These are phyloP conservation scores for Vickermania spadyakhi DNA, from an alignment of 208 protist genomes.

Conservation along the genomic window DNA sequence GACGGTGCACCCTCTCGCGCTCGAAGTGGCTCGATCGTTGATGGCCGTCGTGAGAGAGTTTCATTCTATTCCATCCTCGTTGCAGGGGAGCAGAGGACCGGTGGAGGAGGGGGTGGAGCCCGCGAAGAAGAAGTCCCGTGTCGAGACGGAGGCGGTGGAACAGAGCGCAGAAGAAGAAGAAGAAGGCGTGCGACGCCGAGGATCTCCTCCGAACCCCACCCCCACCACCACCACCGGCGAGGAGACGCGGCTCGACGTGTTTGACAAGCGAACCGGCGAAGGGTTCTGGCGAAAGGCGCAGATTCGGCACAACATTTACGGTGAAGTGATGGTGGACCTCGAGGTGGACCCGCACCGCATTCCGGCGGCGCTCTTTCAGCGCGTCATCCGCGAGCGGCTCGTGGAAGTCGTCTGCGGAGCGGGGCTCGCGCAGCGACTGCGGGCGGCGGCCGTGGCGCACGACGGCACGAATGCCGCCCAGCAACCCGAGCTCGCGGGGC, in stretches of 20 bases:
- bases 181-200: not conserved
- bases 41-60: conserved; percentile 27
- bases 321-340: conserved; percentile 78
- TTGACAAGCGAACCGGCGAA: conserved; percentile 59
- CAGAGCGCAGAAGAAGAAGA: conserved; percentile 13
- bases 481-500: not conserved
- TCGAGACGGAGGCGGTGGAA: conserved; percentile 41
- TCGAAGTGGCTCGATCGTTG: conserved; percentile 33
- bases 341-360: conserved; percentile 43
- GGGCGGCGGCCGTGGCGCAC: not conserved
- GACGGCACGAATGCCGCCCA: not conserved
- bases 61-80: too few species aligned
- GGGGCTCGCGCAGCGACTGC: conserved; percentile 13
- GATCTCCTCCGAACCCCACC: not conserved
- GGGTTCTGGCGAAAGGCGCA: conserved; percentile 91
- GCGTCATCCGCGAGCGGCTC: conserved; percentile 25
- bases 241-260: conserved; percentile 28
- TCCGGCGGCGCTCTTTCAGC: conserved; percentile 16
- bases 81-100: too few species aligned
- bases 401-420: conserved; percentile 17
- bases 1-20: conserved; percentile 58
- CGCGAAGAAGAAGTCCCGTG: conserved; percentile 51
- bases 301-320: conserved; percentile 79
- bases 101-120: conserved; percentile 27
- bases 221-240: conserved; percentile 7